These are phyloP conservation scores for Sequoia sempervirens DNA, from an alignment of 75 land plant species.

Conservation along the genomic window DNA sequence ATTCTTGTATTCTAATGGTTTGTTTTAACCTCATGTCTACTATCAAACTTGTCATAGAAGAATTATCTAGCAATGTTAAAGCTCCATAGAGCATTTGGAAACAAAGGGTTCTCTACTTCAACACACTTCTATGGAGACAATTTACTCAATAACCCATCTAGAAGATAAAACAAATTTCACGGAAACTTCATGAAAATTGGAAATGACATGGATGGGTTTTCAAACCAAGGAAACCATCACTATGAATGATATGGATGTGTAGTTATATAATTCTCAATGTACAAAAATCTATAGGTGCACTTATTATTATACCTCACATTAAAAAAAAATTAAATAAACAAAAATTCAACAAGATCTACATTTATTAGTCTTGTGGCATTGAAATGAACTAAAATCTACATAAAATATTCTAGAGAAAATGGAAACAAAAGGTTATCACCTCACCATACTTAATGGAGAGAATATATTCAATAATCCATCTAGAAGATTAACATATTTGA, in stretches of 20 bases:
- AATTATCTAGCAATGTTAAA: no score
- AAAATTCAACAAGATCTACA: neutral
- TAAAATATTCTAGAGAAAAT: neutral
- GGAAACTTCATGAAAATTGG: neutral
- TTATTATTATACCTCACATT: neutral
- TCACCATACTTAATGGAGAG: neutral
- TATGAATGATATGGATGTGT: neutral
- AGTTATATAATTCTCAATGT: neutral
- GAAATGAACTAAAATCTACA: neutral
- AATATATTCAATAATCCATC: neutral
- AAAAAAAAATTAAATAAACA: no score
- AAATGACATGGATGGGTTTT: neutral
- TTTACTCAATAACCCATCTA: neutral
- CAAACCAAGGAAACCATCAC: neutral
- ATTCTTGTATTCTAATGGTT: no score
- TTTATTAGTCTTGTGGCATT: neutral
- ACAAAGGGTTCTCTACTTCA: neutral
- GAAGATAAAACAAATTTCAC: neutral
- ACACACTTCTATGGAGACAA: neutral
- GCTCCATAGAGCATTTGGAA: no score
- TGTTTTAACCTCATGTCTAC: no score
- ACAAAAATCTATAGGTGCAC: neutral
- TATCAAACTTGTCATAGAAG: no score
- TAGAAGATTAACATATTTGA: neutral
- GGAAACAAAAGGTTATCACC: neutral